Evolutionary conservation across 345 rosid genomes (phyloP).

Genomic region (Rhizophora apiculata): DNA sequence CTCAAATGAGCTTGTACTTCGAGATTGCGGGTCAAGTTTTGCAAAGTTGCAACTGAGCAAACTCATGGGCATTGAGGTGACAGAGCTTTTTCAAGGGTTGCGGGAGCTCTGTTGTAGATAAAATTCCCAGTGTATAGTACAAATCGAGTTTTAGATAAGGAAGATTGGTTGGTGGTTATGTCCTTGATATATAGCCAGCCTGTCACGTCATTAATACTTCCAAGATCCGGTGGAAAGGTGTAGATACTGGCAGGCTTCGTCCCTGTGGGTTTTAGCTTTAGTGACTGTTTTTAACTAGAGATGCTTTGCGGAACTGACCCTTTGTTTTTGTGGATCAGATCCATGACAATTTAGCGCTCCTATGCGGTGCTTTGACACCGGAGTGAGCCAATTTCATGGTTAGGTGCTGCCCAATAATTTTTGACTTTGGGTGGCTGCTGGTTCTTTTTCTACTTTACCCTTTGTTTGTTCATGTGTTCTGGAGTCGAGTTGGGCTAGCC

Average conservation of each 20-base stretch:
- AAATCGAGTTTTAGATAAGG: conserved; percentile 6
- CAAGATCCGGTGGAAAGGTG: conserved; percentile 24
- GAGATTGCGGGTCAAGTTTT: conserved; percentile 12
- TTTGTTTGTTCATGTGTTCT: too few species aligned
- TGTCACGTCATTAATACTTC: conserved; percentile 1
- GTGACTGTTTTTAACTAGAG: conserved; percentile 50
- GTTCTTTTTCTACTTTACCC: not conserved
- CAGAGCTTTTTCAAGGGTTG: conserved; percentile 12
- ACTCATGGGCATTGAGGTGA: conserved; percentile 20
- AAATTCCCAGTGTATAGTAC: conserved; percentile 29
- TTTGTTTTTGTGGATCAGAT: conserved; percentile 41
- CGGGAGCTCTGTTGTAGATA: conserved; percentile 35
- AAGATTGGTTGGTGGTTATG: conserved; percentile 13
- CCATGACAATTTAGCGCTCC: not conserved
- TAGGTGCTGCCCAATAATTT: conserved; percentile 29
- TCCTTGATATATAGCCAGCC: not conserved
- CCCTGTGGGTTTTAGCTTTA: conserved; percentile 16
- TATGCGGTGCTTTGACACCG: not conserved
- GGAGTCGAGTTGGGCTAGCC: too few species aligned
- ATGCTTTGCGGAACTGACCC: conserved; percentile 42
- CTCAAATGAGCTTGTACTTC: not conserved
- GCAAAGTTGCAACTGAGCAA: conserved; percentile 15
- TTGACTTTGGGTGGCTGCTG: conserved; percentile 33
- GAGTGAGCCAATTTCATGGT: not conserved
- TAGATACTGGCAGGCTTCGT: conserved; percentile 25